Conservation (phyloP, 441 rosid species). For the Croton laevigatus region DNA sequence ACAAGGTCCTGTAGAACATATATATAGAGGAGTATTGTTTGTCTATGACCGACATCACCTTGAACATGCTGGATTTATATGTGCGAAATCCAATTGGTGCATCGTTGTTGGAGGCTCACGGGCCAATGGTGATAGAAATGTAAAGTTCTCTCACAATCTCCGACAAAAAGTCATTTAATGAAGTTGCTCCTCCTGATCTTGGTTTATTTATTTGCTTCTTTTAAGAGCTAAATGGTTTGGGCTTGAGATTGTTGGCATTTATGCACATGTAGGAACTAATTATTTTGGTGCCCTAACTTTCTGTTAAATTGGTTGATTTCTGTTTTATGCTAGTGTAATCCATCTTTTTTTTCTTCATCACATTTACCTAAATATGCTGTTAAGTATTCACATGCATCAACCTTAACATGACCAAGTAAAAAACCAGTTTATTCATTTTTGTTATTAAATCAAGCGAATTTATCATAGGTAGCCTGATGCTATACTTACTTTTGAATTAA, state of each 20-base stretch:
- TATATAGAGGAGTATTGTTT: constrained; percentile 72
- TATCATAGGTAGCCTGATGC: background rate
- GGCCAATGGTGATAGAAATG: constrained; percentile 67
- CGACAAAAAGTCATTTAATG: background rate
- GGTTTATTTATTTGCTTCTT: background rate
- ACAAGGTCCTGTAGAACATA: constrained; percentile 97
- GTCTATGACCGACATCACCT: constrained; percentile 88
- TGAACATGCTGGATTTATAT: constrained; percentile 97
- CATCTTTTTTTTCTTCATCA: background rate
- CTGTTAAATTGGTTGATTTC: background rate
- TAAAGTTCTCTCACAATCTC: constrained; percentile 24
- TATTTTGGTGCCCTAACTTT: background rate
- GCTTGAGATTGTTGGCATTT: background rate
- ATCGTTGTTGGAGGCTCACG: constrained; percentile 83
- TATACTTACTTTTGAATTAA: constrained; percentile 8
- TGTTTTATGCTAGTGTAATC: background rate
- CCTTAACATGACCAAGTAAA: background rate
- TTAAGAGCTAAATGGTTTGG: background rate
- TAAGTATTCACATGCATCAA: background rate
- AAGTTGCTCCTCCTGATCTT: background rate
- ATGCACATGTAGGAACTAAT: background rate
- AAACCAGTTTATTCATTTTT: background rate
- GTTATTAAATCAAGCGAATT: background rate
- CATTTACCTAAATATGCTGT: background rate
- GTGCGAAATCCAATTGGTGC: constrained; percentile 74